Evolutionary conservation across 2,329 filamentous ascomycete genomes (phyloP).

Genomic region (Fusarium staphyleae): DNA sequence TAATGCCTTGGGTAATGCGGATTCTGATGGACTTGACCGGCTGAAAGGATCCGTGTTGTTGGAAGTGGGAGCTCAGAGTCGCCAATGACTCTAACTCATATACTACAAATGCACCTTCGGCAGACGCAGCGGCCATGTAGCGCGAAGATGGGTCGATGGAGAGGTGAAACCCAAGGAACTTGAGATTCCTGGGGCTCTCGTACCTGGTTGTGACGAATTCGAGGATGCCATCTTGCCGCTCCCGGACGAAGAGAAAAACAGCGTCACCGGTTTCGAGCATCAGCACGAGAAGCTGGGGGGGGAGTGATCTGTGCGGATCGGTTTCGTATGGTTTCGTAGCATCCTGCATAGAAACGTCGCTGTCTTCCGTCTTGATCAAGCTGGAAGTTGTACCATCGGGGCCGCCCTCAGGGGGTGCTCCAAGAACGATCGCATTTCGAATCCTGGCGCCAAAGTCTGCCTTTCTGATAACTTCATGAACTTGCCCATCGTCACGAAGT

Average conservation of each 20-base stretch:
- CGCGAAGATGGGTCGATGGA: constrained; percentile 79
- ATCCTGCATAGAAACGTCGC: constrained; percentile 49
- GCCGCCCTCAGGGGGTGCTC: constrained; percentile 50
- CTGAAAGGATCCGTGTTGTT: constrained; percentile 52
- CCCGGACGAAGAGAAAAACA: constrained; percentile 76
- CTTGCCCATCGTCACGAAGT: constrained; percentile 70
- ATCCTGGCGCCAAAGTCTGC: constrained; percentile 81
- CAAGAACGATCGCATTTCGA: constrained; percentile 78
- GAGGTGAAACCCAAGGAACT: constrained; percentile 69
- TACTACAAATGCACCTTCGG: constrained; percentile 73
- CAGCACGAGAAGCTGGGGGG: constrained; percentile 83
- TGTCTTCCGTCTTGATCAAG: constrained; percentile 50
- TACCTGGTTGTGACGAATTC: constrained; percentile 69
- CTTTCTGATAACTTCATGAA: constrained; percentile 80
- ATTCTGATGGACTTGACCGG: constrained; percentile 62
- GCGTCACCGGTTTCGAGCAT: constrained; percentile 76
- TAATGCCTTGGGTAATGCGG: constrained; percentile 69
- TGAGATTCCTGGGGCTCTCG: constrained; percentile 64
- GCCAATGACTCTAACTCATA: constrained; percentile 70
- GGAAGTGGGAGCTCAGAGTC: constrained; percentile 59
- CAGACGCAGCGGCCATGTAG: constrained; percentile 73
- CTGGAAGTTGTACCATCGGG: constrained; percentile 33
- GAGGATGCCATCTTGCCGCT: constrained; percentile 51
- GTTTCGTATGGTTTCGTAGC: constrained; percentile 21
- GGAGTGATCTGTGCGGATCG: constrained; percentile 50